Conservation (phyloP, 441 rosid genomes). For the Pelargonium citronellum region DNA sequence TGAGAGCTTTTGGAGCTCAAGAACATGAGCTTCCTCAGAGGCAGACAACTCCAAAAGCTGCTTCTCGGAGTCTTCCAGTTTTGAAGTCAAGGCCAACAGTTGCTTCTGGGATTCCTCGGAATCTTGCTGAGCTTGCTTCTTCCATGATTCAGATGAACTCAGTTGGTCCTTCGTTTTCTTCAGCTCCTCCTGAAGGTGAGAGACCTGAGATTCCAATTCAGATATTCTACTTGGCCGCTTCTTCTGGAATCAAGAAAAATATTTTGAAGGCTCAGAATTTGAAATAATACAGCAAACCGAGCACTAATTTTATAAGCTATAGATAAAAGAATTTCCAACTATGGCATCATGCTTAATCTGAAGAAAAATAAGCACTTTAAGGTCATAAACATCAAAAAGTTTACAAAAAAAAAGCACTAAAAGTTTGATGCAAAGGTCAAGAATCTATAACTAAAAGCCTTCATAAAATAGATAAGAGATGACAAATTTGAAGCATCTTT, state of each 20-base stretch:
- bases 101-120: constrained; percentile 71
- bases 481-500: too few relatives aligned
- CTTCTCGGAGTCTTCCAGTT: constrained; percentile 54
- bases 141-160: constrained; percentile 57
- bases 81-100: constrained; percentile 40
- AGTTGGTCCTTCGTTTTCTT: constrained; percentile 75
- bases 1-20: constrained; percentile 76
- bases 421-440: not conserved
- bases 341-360: not conserved
- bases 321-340: not conserved
- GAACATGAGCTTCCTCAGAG: constrained; percentile 71
- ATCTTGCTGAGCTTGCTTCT: constrained; percentile 65
- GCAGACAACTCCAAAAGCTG: constrained; percentile 69
- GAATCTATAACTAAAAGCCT: not conserved
- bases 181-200: constrained; percentile 80
- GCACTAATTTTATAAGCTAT: not conserved
- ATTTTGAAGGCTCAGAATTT: not conserved
- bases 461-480: too few relatives aligned
- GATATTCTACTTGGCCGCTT: constrained; percentile 56
- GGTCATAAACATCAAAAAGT: not conserved
- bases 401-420: not conserved
- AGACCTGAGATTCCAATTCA: constrained; percentile 64
- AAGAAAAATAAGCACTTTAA: not conserved
- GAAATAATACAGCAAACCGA: not conserved
- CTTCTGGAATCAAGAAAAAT: constrained; percentile 37